Base-by-base conservation (phyloP, 192 early-diverging fungal genomes). In the Gamsiella multidivaricata region DNA sequence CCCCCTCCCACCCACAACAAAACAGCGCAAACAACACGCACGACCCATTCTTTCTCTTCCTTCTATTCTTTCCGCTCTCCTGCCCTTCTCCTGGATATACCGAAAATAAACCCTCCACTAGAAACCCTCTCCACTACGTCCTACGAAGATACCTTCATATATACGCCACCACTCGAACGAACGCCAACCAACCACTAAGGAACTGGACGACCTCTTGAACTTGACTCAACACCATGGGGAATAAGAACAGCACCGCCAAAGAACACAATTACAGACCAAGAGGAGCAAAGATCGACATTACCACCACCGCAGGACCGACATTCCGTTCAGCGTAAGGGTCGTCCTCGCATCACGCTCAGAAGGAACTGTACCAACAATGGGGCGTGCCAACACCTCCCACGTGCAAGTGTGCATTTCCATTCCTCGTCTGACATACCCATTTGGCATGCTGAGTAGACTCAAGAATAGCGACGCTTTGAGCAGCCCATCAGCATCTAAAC, bases 241-340 rank as follows among this genome's bases (percentile, higher is more conserved):
- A 69, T 49, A 78, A 78, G 29, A 54, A 78, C 54, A 78, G 74
- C 41, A 59, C 61, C 12, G 18, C 36, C 15, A 64, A 60, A 26
- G 61, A 71, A 10, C 17, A 11, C 33, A 37, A 32, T 32, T 55
- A 32, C 49, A 73, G 59, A 62, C 34, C 70, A 57, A 73, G 70
- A 73, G 70, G 70, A 73, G 32, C 62, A 53, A 73, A 46, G 62
- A 62, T 73, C 53, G 70, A 73, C 54, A 43, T 34, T 39, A 60
- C 62, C 17, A 45, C 43, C 29, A 60, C 62, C 17, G 34, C 60
- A 28, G 61, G 59, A 54, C 47, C 60, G 20, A 46, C 59, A 54
- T 62, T 57, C 26, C 68, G 43, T 45, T 56, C 69, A 54, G 39
- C 69, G 69, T 71, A 71, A 71, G 60, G 54, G 32, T 3, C 39